Conservation (phyloP, 2,329 filamentous ascomycete species). For the Aspergillus tanneri region DNA sequence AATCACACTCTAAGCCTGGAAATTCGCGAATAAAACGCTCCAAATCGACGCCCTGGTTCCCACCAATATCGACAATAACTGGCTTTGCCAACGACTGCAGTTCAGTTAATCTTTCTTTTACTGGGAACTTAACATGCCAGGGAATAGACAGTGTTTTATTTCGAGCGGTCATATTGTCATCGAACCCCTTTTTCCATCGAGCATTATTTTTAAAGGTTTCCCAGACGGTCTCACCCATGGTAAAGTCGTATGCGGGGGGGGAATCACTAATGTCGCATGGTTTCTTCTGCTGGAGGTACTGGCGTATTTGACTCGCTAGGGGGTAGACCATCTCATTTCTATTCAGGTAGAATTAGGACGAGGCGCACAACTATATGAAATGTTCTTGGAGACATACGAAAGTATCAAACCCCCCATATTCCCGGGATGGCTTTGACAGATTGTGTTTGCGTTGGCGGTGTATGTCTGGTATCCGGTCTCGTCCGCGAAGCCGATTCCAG, state of each 20-base stretch:
- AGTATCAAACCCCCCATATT: too few species aligned
- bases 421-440: neutral
- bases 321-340: neutral
- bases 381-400: too few species aligned
- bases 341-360: neutral
- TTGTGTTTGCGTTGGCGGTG: neutral
- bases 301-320: neutral
- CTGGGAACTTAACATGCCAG: neutral
- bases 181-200: neutral
- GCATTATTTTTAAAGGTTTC: neutral
- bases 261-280: neutral
- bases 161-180: neutral
- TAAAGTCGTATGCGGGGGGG: neutral
- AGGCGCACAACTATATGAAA: neutral
- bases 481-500: neutral
- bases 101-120: too few species aligned
- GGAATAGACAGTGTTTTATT: neutral
- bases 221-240: neutral
- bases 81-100: too few species aligned
- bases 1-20: neutral
- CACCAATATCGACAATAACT: neutral
- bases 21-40: neutral
- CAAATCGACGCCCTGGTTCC: neutral
- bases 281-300: neutral
- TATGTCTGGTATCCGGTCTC: neutral